phyloP scores from a whole-genome alignment of 345 rosid genomes.

The Syzygium grande region DNA sequence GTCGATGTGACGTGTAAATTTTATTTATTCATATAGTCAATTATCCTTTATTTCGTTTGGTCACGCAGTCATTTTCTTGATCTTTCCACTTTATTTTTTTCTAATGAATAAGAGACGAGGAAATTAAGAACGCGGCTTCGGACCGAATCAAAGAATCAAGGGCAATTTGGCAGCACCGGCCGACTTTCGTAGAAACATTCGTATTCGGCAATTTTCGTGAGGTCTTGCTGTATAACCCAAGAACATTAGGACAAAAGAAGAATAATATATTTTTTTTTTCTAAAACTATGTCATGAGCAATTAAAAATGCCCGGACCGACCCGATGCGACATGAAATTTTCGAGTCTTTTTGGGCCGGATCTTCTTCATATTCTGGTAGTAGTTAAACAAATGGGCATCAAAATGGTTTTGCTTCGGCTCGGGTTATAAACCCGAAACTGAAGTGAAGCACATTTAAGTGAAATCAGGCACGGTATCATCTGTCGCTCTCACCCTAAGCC shows the following conservation, averaged over 20 bases:
- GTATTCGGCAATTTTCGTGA: neutral
- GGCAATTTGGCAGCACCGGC: neutral
- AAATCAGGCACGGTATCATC: constrained; percentile 58
- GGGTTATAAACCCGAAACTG: neutral
- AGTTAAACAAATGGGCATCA: neutral
- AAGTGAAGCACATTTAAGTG: constrained; percentile 12
- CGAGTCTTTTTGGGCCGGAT: neutral
- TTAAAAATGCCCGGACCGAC: neutral
- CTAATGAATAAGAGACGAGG: neutral
- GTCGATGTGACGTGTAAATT: neutral
- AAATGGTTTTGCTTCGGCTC: neutral
- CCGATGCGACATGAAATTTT: neutral
- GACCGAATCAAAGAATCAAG: neutral
- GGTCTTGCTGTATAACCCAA: neutral
- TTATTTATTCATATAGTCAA: neutral
- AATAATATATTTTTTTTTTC: neutral
- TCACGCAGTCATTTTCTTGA: neutral
- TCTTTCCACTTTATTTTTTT: neutral
- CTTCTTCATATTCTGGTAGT: neutral
- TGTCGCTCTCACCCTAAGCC: constrained; percentile 45
- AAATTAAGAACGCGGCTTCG: neutral
- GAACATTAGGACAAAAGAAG: neutral
- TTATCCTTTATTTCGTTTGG: neutral
- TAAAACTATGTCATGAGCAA: neutral
- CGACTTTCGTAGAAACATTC: neutral